Evolutionary conservation across 2,329 filamentous ascomycete species (phyloP), one percentile per base, ranked within the genome.

Genomic region (Emericellopsis atlantica): DNA sequence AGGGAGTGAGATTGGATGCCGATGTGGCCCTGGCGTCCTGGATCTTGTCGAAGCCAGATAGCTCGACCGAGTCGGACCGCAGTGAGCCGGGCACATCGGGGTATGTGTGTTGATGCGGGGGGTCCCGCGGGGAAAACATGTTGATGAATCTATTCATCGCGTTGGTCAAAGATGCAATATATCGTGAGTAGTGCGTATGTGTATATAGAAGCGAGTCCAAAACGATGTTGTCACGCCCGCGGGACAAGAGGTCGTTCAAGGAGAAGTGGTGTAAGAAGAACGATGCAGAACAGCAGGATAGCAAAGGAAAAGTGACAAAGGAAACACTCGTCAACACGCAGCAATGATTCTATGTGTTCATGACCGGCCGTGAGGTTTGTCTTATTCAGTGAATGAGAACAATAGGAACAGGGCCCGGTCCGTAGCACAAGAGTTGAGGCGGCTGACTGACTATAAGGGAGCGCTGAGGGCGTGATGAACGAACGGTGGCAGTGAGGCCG

Each of bases 1-100:
- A 96, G 46, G 92, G 90, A 48, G 88, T 95, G 55, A 84, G 73
- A 56, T 76, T 76, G 58, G 76, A 76, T 60, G 77, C 73, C 47
- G 83, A 79, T 58, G 70, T 70, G 57, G 73, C 52, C 39, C 54
- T 54, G 40, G 54, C 50, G 40, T 56, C 49, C 37, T 56, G 53
- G 15, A 52, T 46, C 43, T 53, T 57, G 36, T 49, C 51, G 44
- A 57, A 48, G 40, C 57, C 54, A 41, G 53, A 47, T 45, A 59
- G 54, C 44, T 62, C 56, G 48, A 64, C 50, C 15, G 63, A 60
- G 40, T 61, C 54, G 42, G 57, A 50, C 26, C 51, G 55, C 37
- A 67, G 54, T 44, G 61, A 58, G 42, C 54, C 47, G 43, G 63
- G 63, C 32, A 66, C 55, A 18, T 53, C 53, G 38, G 61, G 61